A percentile compares a stretch with the other conserved stretches of the same genome.
Evolutionary conservation across 805 yeast species (phyloP).

Genomic region (Saturnispora sanitii): DNA sequence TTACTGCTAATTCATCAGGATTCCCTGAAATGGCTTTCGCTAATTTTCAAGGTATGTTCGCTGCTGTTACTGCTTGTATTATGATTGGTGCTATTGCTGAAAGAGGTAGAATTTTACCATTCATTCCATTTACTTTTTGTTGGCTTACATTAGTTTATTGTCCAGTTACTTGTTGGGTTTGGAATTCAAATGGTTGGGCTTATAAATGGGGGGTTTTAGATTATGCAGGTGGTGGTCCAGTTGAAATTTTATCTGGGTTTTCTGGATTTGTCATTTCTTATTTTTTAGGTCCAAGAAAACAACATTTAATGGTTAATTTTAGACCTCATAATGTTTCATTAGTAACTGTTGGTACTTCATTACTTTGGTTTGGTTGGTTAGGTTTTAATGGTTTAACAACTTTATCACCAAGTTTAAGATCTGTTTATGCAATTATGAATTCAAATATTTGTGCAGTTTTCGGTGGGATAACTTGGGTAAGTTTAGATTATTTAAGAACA

Average conservation of each 20-base stretch:
- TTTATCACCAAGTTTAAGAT: constrained; percentile 68
- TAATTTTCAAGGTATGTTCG: constrained; percentile 81
- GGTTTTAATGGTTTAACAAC: constrained; percentile 92
- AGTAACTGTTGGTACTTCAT: constrained; percentile 77
- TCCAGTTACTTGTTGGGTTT: constrained; percentile 92
- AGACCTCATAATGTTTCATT: constrained; percentile 93
- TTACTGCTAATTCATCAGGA: constrained; percentile 9
- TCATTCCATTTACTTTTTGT: constrained; percentile 67
- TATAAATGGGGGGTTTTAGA: constrained; percentile 84
- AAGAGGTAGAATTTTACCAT: constrained; percentile 82
- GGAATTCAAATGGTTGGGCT: constrained; percentile 95
- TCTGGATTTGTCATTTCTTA: constrained; percentile 83
- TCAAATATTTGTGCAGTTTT: constrained; percentile 82
- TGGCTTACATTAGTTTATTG: constrained; percentile 92
- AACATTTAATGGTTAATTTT: constrained; percentile 73
- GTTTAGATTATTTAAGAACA: constrained; percentile 80
- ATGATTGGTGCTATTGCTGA: constrained; percentile 90
- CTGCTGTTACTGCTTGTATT: constrained; percentile 87
- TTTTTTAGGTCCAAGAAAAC: constrained; percentile 65
- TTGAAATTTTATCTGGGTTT: constrained; percentile 85
- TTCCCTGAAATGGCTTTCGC: constrained; percentile 78
- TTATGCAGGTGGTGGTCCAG: constrained; percentile 98
- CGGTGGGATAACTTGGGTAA: constrained; percentile 88
- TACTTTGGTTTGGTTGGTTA: constrained; percentile 94
- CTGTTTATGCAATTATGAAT: constrained; percentile 85